A percentile compares a stretch with the other conserved stretches of the same genome.
phyloP scores from a whole-genome alignment of 192 early-diverging fungal genomes.

The Linnemannia elongata region DNA sequence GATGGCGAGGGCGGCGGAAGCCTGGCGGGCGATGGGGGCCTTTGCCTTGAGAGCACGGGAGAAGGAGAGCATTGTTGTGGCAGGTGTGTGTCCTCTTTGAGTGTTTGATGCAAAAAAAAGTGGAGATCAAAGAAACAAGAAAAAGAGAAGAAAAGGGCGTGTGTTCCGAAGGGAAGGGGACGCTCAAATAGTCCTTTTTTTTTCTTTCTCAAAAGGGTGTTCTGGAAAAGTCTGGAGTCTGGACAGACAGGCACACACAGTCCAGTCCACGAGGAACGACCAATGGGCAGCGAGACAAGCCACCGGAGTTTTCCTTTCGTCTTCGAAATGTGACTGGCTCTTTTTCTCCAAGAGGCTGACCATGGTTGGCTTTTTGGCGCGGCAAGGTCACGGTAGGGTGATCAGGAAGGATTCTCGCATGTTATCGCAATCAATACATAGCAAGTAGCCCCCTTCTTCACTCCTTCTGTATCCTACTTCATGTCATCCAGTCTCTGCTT shows the following conservation, averaged over 20 bases:
- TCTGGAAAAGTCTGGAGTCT: background rate
- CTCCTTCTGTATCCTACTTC: too few relatives aligned
- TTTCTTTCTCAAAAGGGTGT: background rate
- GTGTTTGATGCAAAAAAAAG: slow-evolving; percentile 12
- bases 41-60: slow-evolving; percentile 55
- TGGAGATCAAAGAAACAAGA: slow-evolving; percentile 21
- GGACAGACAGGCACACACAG: background rate
- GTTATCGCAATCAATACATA: too few relatives aligned
- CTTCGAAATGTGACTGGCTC: too few relatives aligned
- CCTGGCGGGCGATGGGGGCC: slow-evolving; percentile 41
- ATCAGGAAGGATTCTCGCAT: too few relatives aligned
- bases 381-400: too few relatives aligned
- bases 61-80: slow-evolving; percentile 43
- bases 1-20: slow-evolving; percentile 19
- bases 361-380: too few relatives aligned
- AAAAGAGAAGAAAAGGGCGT: slow-evolving; percentile 1
- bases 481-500: too few relatives aligned
- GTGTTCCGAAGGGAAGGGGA: background rate
- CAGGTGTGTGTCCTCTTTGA: slow-evolving; percentile 4
- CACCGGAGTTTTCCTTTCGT: too few relatives aligned
- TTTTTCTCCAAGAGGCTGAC: too few relatives aligned
- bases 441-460: too few relatives aligned
- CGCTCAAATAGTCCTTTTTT: background rate
- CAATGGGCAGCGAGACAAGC: too few relatives aligned
- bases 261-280: too few relatives aligned